phyloP scores from a whole-genome alignment of 1,139 yeast species.

The Kodamaea sp. region DNA sequence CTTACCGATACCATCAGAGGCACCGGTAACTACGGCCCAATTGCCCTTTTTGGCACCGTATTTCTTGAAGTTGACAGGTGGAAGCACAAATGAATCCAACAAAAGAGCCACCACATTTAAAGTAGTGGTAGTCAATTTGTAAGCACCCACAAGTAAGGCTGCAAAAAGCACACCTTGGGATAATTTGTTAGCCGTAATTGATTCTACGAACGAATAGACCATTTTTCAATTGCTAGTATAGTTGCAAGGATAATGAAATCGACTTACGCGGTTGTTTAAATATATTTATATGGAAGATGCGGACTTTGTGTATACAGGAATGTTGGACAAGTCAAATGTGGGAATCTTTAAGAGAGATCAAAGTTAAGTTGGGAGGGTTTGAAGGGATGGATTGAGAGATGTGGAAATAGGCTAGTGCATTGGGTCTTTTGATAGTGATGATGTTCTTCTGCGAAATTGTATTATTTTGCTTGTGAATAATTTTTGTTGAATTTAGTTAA shows the following conservation, averaged over 20 bases:
- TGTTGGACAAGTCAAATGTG: too few relatives aligned
- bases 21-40: constrained; percentile 96
- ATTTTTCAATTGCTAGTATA: too few relatives aligned
- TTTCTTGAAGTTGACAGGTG: constrained; percentile 59
- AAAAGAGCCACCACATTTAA: constrained; percentile 46
- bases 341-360: too few relatives aligned
- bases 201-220: constrained; percentile 15
- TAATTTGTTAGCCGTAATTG: constrained; percentile 18
- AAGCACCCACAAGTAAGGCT: constrained; percentile 52
- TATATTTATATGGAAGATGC: background rate
- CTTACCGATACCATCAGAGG: constrained; percentile 97
- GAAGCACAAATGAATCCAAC: constrained; percentile 62
- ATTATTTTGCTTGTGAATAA: too few relatives aligned
- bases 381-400: too few relatives aligned
- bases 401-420: too few relatives aligned
- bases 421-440: too few relatives aligned
- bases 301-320: background rate
- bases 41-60: constrained; percentile 67
- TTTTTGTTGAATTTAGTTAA: too few relatives aligned
- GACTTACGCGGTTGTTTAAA: background rate
- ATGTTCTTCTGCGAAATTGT: too few relatives aligned
- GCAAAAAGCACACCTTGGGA: constrained; percentile 29
- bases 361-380: too few relatives aligned
- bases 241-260: background rate
- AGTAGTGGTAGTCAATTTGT: constrained; percentile 42